Evolutionary conservation across 176 grass and related monocot genomes (phyloP), one percentile per base, ranked within the genome.

Genomic region (Phoenix dactylifera): DNA sequence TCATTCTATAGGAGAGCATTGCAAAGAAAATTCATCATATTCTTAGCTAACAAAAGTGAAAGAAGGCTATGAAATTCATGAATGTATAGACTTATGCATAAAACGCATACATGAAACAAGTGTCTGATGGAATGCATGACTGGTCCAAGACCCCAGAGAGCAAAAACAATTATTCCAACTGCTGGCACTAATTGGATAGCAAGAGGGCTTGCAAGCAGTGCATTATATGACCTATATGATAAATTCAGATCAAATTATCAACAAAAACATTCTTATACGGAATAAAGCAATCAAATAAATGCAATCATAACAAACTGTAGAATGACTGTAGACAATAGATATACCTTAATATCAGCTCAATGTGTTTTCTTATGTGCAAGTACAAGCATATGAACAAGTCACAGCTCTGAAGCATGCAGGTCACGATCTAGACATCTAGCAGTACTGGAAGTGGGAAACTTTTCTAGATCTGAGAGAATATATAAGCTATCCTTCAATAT

Each of bases 81-180:
- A 44, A 44, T 14, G 35, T 5, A 30, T 44, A 14, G 7, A 44
- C 35, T 44, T 44, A 14, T 44, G 35, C 6, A 44, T 14, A 44
- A 44, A 44, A 3, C 1, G 35, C 81, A 71, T 83, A 98, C 93
- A 70, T 71, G 81, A 77, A 98, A 85, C 50, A 86, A 62, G 71
- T 75, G 83, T 75, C 84, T 84, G 60, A 98, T 80, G 65, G 59
- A 80, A 59, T 68, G 67, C 73, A 92, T 18, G 51, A 98, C 64
- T 71, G 93, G 93, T 71, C 79, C 73, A 50, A 98, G 75, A 2
- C 87, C 87, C 87, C 79, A 98, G 56, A 80, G 32, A 75, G 84
- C 84, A 88, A 98, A 98, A 60, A 81, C 25, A 74, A 92, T 70
- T 62, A 98, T 72, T 50, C 87, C 93, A 57, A 98, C 49, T 78